Percentiles rank a stretch among this genome's conserved stretches.
phyloP scores from a whole-genome alignment of 2,329 filamentous ascomycete genomes.

The Sclerotinia borealis region DNA sequence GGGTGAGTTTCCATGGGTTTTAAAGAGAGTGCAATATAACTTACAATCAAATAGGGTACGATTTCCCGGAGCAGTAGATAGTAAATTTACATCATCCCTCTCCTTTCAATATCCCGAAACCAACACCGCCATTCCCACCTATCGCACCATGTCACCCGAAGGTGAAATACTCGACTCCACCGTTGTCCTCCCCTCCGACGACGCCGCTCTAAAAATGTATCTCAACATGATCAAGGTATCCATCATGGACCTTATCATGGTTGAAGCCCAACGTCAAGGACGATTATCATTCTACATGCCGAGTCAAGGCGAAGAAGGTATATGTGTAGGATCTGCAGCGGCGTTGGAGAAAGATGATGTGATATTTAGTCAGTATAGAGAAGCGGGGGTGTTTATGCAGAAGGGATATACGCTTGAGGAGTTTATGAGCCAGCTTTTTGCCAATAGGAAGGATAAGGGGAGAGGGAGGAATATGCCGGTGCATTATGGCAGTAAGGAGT shows the following conservation, averaged over 20 bases:
- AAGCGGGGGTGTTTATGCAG: slow-evolving; percentile 85
- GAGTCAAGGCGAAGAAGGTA: slow-evolving; percentile 57
- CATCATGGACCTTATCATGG: slow-evolving; percentile 97
- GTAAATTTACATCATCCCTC: slow-evolving; percentile 78
- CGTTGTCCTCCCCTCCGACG: slow-evolving; percentile 47
- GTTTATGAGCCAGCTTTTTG: slow-evolving; percentile 94
- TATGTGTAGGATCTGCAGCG: slow-evolving; percentile 81
- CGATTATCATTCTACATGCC: slow-evolving; percentile 80
- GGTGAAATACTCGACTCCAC: slow-evolving; percentile 73
- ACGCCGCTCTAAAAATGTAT: slow-evolving; percentile 30
- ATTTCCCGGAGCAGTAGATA: slow-evolving; percentile 94
- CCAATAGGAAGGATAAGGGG: slow-evolving; percentile 74
- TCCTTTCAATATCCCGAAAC: slow-evolving; percentile 69
- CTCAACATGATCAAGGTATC: slow-evolving; percentile 61
- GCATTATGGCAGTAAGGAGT: slow-evolving; percentile 79
- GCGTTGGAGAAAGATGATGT: slow-evolving; percentile 80
- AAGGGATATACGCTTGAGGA: slow-evolving; percentile 80
- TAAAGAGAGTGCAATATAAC: neutral
- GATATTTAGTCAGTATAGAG: slow-evolving; percentile 89
- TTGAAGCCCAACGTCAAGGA: slow-evolving; percentile 84
- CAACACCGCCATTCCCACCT: slow-evolving; percentile 76
- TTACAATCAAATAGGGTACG: slow-evolving; percentile 37
- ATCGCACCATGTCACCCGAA: slow-evolving; percentile 85
- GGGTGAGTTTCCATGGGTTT: slow-evolving; percentile 17
- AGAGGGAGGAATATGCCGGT: slow-evolving; percentile 93